Percentiles rank a stretch among this genome's conserved stretches.
Evolutionary conservation across 78 protist genomes (phyloP).

Genomic region (Acrasis kona): DNA sequence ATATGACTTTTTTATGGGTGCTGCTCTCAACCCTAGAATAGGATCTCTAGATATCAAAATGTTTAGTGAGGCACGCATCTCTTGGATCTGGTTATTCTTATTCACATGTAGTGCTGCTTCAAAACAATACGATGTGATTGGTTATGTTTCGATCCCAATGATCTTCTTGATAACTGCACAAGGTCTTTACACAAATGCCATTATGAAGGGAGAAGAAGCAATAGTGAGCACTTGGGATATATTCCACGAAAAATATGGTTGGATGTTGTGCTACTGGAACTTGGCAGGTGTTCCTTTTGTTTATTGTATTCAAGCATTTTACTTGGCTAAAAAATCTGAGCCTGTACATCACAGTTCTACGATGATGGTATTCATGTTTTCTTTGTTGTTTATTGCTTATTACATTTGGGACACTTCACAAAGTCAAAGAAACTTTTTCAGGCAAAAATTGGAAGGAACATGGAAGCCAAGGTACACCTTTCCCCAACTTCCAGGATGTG

Average conservation of each 20-base stretch:
- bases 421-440: constrained; percentile 37
- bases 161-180: constrained; percentile 47
- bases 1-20: constrained; percentile 66
- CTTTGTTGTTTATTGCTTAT: constrained; percentile 22
- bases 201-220: constrained; percentile 44
- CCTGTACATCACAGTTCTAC: neutral
- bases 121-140: constrained; percentile 12
- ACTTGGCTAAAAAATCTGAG: neutral
- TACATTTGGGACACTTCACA: constrained; percentile 39
- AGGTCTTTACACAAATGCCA: constrained; percentile 44
- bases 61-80: constrained; percentile 41
- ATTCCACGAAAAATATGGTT: constrained; percentile 51
- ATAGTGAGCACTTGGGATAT: constrained; percentile 61
- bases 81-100: constrained; percentile 46
- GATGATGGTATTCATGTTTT: neutral
- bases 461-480: constrained; percentile 12
- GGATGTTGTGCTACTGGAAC: constrained; percentile 66
- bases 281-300: constrained; percentile 62
- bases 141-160: constrained; percentile 12
- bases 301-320: constrained; percentile 37
- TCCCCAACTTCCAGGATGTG: constrained; percentile 44
- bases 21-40: constrained; percentile 40
- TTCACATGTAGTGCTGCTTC: constrained; percentile 27
- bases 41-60: constrained; percentile 48
- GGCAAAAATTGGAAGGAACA: neutral